phyloP scores from a whole-genome alignment of 805 yeast species.

The Teunomyces aglyptinius region DNA sequence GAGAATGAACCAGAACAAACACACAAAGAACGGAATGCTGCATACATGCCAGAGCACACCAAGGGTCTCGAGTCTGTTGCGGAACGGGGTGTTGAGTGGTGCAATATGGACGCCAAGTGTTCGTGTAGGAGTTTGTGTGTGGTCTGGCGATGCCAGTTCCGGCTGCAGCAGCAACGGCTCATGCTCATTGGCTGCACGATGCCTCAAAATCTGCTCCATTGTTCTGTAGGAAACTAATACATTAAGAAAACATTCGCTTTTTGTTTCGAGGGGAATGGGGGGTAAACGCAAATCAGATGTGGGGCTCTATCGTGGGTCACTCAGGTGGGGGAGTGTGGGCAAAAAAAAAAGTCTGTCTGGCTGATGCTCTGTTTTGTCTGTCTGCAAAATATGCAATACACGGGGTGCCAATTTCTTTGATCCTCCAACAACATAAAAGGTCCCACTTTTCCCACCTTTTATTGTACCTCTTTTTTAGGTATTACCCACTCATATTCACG shows the following conservation, averaged over 20 bases:
- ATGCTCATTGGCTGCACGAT: neutral
- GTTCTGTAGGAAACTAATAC: neutral
- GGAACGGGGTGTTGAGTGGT: slow-evolving; percentile 54
- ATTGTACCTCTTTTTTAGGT: too few relatives aligned
- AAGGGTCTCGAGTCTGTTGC: slow-evolving; percentile 62
- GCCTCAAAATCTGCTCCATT: slow-evolving; percentile 1
- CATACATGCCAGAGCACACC: slow-evolving; percentile 73
- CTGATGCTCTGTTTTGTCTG: neutral
- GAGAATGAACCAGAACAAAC: slow-evolving; percentile 51
- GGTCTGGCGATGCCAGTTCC: too few relatives aligned
- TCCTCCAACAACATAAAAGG: too few relatives aligned
- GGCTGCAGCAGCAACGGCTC: neutral
- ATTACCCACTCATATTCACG: neutral
- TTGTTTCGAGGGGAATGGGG: neutral
- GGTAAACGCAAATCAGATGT: neutral
- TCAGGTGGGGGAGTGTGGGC: too few relatives aligned
- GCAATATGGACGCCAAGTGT: slow-evolving; percentile 39
- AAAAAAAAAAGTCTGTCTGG: neutral
- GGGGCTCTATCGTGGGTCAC: neutral
- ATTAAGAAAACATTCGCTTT: too few relatives aligned
- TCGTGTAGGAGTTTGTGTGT: too few relatives aligned
- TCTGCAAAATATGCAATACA: neutral
- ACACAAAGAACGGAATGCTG: slow-evolving; percentile 58
- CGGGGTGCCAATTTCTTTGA: neutral
- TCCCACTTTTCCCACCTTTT: too few relatives aligned